Conservation (phyloP, 75 land plant species). For the Pseudotsuga menziesii region DNA sequence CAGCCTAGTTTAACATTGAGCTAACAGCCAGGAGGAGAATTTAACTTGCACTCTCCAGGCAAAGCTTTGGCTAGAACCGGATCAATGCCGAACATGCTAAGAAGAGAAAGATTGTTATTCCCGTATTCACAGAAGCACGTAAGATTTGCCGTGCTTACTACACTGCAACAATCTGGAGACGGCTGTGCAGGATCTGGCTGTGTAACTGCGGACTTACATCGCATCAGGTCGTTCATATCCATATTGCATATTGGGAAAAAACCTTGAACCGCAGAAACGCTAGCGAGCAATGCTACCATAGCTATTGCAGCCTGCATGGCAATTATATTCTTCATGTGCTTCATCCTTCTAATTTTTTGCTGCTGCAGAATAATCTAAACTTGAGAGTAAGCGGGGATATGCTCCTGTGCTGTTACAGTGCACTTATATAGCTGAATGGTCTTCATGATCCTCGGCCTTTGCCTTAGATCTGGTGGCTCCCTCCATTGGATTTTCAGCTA, state of each 20-base stretch:
- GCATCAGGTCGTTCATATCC: not conserved
- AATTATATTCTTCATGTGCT: not conserved
- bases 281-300: not conserved
- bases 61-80: not conserved
- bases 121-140: conserved; percentile 7
- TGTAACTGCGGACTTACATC: not conserved
- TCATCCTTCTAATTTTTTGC: not conserved
- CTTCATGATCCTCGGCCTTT: not conserved
- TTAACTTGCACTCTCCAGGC: not conserved
- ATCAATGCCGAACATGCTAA: not conserved
- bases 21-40: not conserved
- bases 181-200: not conserved
- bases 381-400: not conserved
- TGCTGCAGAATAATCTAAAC: not conserved
- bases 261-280: not conserved
- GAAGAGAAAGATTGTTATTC: not conserved
- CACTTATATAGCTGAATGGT: not conserved
- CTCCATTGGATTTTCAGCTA: not conserved
- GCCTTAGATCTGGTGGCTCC: not conserved
- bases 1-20: too few species aligned
- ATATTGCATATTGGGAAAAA: not conserved
- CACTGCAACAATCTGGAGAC: not conserved
- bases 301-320: not conserved
- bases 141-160: not conserved
- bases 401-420: too few species aligned